Evolutionary conservation across 1,139 yeast genomes (phyloP), one percentile per base, ranked within the genome.

Genomic region (Hansenula sp.): DNA sequence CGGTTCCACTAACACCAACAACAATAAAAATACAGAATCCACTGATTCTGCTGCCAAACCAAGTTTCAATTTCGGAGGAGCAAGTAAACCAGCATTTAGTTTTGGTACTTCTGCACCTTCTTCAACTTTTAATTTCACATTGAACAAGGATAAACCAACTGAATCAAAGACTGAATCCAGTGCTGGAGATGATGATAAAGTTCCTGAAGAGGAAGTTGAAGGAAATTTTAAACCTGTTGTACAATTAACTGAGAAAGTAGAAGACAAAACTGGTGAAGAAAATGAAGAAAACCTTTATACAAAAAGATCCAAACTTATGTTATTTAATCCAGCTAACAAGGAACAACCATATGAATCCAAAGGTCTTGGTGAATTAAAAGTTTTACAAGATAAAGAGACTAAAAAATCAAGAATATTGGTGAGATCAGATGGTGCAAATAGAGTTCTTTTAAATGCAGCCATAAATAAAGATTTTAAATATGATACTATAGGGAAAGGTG

Each of bases 341-440:
- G 69, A 70, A 35, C 60, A 60, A 13, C 74, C 77, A 11, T 83
- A 82, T 53, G 68, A 66, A 20, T 66, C 77, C 18, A 75, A 77
- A 51, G 97, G 97, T 9, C 68, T 89, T 2, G 98, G 98, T 4
- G 89, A 82, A 39, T 68, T 90, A 51, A 84, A 87, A 54, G 69
- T 92, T 12, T 67, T 90, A 45, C 77, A 74, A 44, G 73, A 82
- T 53, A 72, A 71, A 38, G 71, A 67, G 2, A 65, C 64, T 25
- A 75, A 79, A 4, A 87, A 87, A 59, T 61, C 81, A 3, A 78
- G 98, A 57, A 66, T 87, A 13, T 65, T 92, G 33, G 73, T 92
- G 21, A 79, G 97, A 55, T 87, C 96, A 0, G 97, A 90, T 44
- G 96, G 96, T 30, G 79, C 90, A 32, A 84, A 85, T 36, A 73